Evolutionary conservation across 2,329 filamentous ascomycete genomes (phyloP).

Genomic region (Nothomitra cinnamomea): DNA sequence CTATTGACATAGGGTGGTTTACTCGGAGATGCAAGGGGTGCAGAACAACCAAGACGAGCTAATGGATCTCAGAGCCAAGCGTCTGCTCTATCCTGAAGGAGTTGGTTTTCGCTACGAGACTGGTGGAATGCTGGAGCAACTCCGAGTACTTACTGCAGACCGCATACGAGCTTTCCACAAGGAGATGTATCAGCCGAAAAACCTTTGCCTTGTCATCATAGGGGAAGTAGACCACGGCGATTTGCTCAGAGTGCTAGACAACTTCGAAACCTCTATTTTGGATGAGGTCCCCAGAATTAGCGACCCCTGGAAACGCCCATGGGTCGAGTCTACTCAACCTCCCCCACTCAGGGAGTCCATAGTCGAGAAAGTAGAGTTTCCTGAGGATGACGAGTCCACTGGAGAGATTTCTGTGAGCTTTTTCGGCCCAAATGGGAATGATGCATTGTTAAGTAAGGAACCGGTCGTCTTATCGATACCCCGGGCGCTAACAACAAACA

Average conservation of each 20-base stretch:
- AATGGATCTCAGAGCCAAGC: slow-evolving; percentile 69
- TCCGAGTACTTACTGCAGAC: slow-evolving; percentile 71
- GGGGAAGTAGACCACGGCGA: slow-evolving; percentile 76
- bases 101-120: slow-evolving; percentile 94
- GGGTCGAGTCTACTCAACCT: slow-evolving; percentile 74
- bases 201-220: slow-evolving; percentile 79
- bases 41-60: slow-evolving; percentile 73
- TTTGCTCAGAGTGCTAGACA: slow-evolving; percentile 63
- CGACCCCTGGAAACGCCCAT: slow-evolving; percentile 68
- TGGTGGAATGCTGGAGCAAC: slow-evolving; percentile 87
- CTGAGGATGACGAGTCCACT: slow-evolving; percentile 87
- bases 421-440: slow-evolving; percentile 67
- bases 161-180: slow-evolving; percentile 88
- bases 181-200: slow-evolving; percentile 96
- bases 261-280: slow-evolving; percentile 76
- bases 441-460: slow-evolving; percentile 38
- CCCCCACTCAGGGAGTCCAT: slow-evolving; percentile 54
- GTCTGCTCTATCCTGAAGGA: slow-evolving; percentile 71
- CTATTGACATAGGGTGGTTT: slow-evolving; percentile 49
- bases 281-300: slow-evolving; percentile 62
- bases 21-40: slow-evolving; percentile 96
- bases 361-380: slow-evolving; percentile 72
- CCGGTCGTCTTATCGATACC: background rate
- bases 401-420: slow-evolving; percentile 79
- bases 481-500: background rate